These are phyloP conservation scores for Exophiala sp. DNA, from an alignment of 2,329 filamentous ascomycete genomes.

Conservation along the genomic window DNA sequence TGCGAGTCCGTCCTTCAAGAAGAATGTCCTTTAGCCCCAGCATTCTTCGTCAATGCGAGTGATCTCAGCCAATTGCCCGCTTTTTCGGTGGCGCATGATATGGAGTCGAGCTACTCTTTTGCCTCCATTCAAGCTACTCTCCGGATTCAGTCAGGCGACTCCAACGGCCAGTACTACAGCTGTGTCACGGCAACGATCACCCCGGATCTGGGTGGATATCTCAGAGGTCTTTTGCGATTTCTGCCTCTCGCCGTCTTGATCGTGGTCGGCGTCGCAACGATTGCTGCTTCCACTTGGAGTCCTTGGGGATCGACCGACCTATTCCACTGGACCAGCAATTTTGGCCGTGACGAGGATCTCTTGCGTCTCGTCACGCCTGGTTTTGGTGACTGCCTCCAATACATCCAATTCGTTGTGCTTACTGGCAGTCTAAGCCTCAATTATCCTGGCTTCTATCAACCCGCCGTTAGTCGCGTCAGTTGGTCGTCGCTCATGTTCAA, in stretches of 20 bases:
- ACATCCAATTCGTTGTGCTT: slow-evolving; percentile 87
- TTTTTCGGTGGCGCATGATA: slow-evolving; percentile 69
- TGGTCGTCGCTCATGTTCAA: slow-evolving; percentile 96
- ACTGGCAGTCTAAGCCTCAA: slow-evolving; percentile 82
- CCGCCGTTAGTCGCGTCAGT: slow-evolving; percentile 77
- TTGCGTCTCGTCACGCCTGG: slow-evolving; percentile 90
- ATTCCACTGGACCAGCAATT: slow-evolving; percentile 97
- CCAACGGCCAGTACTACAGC: slow-evolving; percentile 60
- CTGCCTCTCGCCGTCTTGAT: slow-evolving; percentile 75
- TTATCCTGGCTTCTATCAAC: slow-evolving; percentile 94
- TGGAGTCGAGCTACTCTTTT: slow-evolving; percentile 82
- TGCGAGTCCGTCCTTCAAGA: slow-evolving; percentile 58
- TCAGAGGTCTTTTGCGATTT: slow-evolving; percentile 69
- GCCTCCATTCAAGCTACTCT: slow-evolving; percentile 74
- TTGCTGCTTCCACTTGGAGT: slow-evolving; percentile 80
- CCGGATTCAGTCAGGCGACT: slow-evolving; percentile 71
- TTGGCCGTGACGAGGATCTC: slow-evolving; percentile 87
- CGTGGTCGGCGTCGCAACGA: slow-evolving; percentile 75
- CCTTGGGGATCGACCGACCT: slow-evolving; percentile 90
- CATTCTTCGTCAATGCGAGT: slow-evolving; percentile 59
- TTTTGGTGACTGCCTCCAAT: slow-evolving; percentile 94
- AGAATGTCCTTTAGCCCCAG: slow-evolving; percentile 70
- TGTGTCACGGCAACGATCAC: slow-evolving; percentile 82
- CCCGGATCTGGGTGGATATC: slow-evolving; percentile 68
- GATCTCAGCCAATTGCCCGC: slow-evolving; percentile 59